phyloP scores from a whole-genome alignment of 2,329 filamentous ascomycete genomes.

The Scleromitrula shiraiana region DNA sequence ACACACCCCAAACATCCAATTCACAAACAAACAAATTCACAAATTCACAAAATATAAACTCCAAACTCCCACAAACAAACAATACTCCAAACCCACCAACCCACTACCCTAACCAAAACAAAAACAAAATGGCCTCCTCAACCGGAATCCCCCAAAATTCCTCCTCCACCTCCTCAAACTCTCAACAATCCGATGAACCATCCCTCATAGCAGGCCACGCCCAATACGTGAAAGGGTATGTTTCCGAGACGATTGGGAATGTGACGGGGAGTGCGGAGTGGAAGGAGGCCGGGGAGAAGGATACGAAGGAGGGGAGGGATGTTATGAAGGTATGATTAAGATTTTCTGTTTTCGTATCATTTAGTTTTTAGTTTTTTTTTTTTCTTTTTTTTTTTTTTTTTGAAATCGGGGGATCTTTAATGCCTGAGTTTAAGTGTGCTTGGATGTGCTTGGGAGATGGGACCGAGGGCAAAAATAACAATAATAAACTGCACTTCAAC shows the following conservation, averaged over 20 bases:
- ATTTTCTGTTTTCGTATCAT: neutral
- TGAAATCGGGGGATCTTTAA: too few species aligned
- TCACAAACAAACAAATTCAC: neutral
- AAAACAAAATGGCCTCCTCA: too few species aligned
- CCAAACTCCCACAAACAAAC: too few species aligned
- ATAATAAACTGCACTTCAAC: too few species aligned
- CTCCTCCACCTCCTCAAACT: neutral
- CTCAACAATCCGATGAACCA: conserved; percentile 34
- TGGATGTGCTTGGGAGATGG: too few species aligned
- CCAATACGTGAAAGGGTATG: conserved; percentile 61
- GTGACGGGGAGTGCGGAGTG: conserved; percentile 55
- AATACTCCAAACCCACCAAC: neutral
- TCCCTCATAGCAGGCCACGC: conserved; percentile 56
- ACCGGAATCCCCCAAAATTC: neutral
- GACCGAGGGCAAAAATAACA: too few species aligned
- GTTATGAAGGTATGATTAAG: conserved; percentile 37
- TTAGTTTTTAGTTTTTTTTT: too few species aligned
- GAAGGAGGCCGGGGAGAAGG: conserved; percentile 55
- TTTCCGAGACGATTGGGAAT: conserved; percentile 47
- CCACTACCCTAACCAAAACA: too few species aligned
- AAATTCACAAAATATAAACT: neutral
- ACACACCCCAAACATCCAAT: neutral
- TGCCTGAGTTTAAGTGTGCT: too few species aligned
- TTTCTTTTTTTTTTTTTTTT: too few species aligned
- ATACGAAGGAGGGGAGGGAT: conserved; percentile 54